Evolutionary conservation across 1,284 basidiomycete genomes (phyloP).

Genomic region (Leccinum pseudoinsigne): DNA sequence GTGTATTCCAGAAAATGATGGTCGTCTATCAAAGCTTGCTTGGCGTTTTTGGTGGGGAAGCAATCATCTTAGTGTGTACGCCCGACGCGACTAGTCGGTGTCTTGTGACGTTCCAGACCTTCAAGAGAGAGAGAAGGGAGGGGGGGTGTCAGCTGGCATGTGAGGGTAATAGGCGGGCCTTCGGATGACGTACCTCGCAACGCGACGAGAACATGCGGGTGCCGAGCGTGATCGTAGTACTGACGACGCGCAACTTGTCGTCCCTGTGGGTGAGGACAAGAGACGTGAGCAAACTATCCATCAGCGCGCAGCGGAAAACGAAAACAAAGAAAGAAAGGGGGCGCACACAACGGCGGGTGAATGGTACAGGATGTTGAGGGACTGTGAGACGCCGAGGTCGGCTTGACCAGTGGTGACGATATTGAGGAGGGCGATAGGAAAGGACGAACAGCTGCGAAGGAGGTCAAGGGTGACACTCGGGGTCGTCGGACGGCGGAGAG

Average conservation of each 20-base stretch:
- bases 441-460: conserved; percentile 35
- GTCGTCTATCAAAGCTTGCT: conserved; percentile 25
- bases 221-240: conserved; percentile 31
- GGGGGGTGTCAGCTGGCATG: not conserved
- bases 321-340: not conserved
- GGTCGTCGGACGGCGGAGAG: not conserved
- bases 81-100: conserved; percentile 37
- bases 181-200: conserved; percentile 25
- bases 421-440: conserved; percentile 34
- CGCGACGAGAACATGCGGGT: conserved; percentile 28
- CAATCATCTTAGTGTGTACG: conserved; percentile 39
- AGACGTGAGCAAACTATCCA: not conserved
- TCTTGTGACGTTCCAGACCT: conserved; percentile 41
- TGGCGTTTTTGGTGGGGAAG: conserved; percentile 18
- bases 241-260: conserved; percentile 32
- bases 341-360: conserved; percentile 40
- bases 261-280: conserved; percentile 21
- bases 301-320: not conserved
- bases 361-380: conserved; percentile 41
- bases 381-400: conserved; percentile 39
- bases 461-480: not conserved
- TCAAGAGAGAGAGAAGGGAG: no score
- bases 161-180: not conserved
- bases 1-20: not conserved
- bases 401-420: conserved; percentile 23